phyloP scores from a whole-genome alignment of 2,329 filamentous ascomycete species.

The Corinectria fuckeliana region DNA sequence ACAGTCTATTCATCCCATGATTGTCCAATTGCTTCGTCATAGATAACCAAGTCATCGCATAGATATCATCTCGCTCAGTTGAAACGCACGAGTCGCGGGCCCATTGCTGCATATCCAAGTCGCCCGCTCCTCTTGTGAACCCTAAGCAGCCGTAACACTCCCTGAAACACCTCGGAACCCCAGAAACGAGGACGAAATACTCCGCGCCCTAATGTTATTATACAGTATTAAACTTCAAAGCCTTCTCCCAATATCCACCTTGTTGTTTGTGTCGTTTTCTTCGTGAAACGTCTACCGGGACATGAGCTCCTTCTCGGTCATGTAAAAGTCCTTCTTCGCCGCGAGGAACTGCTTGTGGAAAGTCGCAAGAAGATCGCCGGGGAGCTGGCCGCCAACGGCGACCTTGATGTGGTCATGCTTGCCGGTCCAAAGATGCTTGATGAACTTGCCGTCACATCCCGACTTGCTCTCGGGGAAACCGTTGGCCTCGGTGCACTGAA shows the following conservation, averaged over 20 bases:
- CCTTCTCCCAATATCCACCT: slow-evolving; percentile 25
- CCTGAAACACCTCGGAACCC: slow-evolving; percentile 29
- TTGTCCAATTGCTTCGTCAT: slow-evolving; percentile 26
- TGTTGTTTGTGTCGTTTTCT: slow-evolving; percentile 20
- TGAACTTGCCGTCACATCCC: slow-evolving; percentile 49
- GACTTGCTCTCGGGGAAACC: slow-evolving; percentile 48
- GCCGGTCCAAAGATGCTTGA: slow-evolving; percentile 53
- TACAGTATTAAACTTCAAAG: slow-evolving; percentile 38
- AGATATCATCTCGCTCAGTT: slow-evolving; percentile 25
- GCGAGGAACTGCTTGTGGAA: slow-evolving; percentile 46
- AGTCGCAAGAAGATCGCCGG: slow-evolving; percentile 44
- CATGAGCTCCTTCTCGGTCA: slow-evolving; percentile 46
- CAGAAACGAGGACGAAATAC: slow-evolving; percentile 16
- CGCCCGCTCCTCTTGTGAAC: slow-evolving; percentile 14
- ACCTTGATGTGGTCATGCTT: slow-evolving; percentile 49
- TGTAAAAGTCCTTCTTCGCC: slow-evolving; percentile 44
- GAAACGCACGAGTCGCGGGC: slow-evolving; percentile 21
- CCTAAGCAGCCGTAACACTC: slow-evolving; percentile 33
- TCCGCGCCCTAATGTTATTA: slow-evolving; percentile 28
- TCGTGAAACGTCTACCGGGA: slow-evolving; percentile 33
- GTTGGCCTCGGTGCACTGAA: slow-evolving; percentile 52
- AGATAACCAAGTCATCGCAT: slow-evolving; percentile 30
- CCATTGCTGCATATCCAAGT: slow-evolving; percentile 30
- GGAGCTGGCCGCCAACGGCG: slow-evolving; percentile 47
- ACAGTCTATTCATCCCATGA: slow-evolving; percentile 10